Evolutionary conservation across 768 basidiomycete genomes (phyloP), one percentile per base, ranked within the genome.

Genomic region (Amanita phalloides): DNA sequence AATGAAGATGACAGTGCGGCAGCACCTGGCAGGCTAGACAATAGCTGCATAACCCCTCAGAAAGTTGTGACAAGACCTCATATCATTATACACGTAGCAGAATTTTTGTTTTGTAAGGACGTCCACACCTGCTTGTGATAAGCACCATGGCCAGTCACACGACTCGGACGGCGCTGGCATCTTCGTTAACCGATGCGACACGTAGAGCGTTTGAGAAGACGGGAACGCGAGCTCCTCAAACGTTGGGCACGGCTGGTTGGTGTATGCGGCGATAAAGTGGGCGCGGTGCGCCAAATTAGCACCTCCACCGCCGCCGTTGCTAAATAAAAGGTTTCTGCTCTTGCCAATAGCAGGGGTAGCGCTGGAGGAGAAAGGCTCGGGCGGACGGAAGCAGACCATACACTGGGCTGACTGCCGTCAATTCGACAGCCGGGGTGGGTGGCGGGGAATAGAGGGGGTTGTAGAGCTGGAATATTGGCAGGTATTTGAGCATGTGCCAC

Each of bases 391-490:
- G 33, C 11, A 33, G 33, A 13, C 13, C 33, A 2, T 33, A 33
- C 13, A 33, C 33, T 4, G 33, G 33, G 33, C 33, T 33, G 3
- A 33, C 33, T 5, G 11, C 33, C 13, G 11, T 33, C 33, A 33
- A 33, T 11, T 33, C 33, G 10, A 33, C 33, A 33, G 33, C 41
- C 14, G 35, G 33, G 11, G 21, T 5, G 49, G 23, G 2, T 26
- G 26, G 13, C 14, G 33, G 33, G 13, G 23, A 35, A 33, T 44
- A 45, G 37, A 43, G 46, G 23, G 55, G 50, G 9, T 59, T 55
- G 62, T 69, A 75, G 17, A 76, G 56, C 14, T 71, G 68, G 9
- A 71, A 65, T 2, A 67, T 68, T 51, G 66, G 67, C 37, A 76
- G 58, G 21, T 56, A 42, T 11, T 66, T 61, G 58, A 75, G 64